These are phyloP conservation scores for Eucalyptus camaldulensis DNA, from an alignment of 345 rosid species.

Conservation along the genomic window DNA sequence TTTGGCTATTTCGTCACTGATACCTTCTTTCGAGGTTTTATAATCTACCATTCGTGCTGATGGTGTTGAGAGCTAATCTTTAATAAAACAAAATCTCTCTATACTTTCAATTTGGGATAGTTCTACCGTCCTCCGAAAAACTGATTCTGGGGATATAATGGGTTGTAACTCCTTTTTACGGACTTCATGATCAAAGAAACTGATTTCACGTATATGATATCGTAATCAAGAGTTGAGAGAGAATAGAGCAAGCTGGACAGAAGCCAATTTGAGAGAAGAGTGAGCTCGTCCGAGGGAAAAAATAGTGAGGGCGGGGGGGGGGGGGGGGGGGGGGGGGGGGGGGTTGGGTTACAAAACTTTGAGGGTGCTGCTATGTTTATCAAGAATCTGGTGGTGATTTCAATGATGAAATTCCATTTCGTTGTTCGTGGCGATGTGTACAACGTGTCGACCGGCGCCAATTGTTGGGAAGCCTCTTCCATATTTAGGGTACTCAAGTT, in stretches of 20 bases:
- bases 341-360: not conserved
- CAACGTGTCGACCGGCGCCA: not conserved
- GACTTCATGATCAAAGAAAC: not conserved
- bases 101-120: not conserved
- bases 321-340: fast-evolving
- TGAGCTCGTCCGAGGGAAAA: not conserved
- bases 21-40: not conserved
- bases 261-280: not conserved
- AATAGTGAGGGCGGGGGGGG: no score
- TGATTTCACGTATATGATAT: not conserved
- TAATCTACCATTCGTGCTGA: not conserved
- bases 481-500: no score
- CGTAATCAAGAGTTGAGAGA: not conserved
- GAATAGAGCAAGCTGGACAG: not conserved
- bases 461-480: not conserved
- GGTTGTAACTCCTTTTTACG: not conserved
- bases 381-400: not conserved
- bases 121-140: not conserved
- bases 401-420: not conserved
- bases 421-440: not conserved
- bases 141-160: not conserved
- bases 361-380: not conserved
- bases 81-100: not conserved
- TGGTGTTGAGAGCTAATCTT: not conserved
- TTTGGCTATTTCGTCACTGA: not conserved